Conservation (phyloP, 2,329 filamentous ascomycete genomes). For the Mycogone perniciosa region DNA sequence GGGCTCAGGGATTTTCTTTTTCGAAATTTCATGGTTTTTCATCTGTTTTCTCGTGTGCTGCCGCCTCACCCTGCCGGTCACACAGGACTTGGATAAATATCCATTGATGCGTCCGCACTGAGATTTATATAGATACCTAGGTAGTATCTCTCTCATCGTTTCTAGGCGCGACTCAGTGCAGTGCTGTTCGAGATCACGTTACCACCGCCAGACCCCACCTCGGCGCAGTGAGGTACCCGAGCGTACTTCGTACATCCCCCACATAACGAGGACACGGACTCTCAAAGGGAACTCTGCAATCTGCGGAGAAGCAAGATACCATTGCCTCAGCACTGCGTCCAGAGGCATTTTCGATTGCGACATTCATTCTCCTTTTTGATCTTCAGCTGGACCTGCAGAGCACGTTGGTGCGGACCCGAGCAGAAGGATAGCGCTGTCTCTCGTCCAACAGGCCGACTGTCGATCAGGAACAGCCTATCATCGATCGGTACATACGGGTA, state of each 20-base stretch:
- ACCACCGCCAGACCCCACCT: slow-evolving; percentile 11
- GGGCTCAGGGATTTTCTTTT: no score
- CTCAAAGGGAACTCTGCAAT: slow-evolving; percentile 5
- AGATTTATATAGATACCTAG: not conserved
- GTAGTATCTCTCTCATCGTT: not conserved
- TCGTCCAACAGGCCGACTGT: not conserved
- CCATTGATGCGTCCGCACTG: not conserved
- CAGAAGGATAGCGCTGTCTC: not conserved
- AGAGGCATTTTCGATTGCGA: slow-evolving; percentile 9
- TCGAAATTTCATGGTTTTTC: not conserved
- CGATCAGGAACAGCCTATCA: not conserved
- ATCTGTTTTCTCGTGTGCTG: not conserved
- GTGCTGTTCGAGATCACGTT: slow-evolving; percentile 10
- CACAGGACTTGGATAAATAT: not conserved
- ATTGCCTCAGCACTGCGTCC: not conserved
- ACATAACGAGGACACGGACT: slow-evolving; percentile 1
- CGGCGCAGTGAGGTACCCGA: slow-evolving; percentile 2
- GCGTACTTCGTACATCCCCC: slow-evolving; percentile 4
- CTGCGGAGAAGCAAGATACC: slow-evolving; percentile 8
- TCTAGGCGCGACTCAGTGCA: not conserved
- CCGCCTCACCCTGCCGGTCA: no score
- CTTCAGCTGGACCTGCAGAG: not conserved
- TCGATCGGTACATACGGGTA: no score
- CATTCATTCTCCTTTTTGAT: not conserved
- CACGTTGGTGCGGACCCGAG: not conserved